phyloP scores from a whole-genome alignment of 345 rosid species.

The Gossypium stocksii region DNA sequence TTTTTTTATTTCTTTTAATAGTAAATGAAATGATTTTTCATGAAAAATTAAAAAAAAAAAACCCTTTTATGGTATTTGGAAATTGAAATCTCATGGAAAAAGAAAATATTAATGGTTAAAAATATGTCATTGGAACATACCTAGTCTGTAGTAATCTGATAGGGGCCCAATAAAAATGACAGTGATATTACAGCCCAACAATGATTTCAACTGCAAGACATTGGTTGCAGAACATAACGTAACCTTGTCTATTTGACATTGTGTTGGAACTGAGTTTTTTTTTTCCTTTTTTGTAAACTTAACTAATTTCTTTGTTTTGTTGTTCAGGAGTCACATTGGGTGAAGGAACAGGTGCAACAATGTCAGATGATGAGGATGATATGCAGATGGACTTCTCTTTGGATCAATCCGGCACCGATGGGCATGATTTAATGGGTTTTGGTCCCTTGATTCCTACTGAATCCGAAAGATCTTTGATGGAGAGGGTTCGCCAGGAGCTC shows the following conservation, averaged over 20 bases:
- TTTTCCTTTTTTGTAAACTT: no score
- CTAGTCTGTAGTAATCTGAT: background rate
- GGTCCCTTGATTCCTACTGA: conserved; percentile 95
- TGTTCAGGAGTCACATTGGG: conserved; percentile 63
- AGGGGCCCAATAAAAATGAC: background rate
- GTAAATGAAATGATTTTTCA: no score
- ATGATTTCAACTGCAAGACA: background rate
- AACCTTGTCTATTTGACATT: no score
- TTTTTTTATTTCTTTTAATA: no score
- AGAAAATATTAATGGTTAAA: no score
- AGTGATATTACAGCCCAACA: background rate
- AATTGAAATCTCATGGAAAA: no score
- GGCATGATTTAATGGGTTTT: conserved; percentile 76
- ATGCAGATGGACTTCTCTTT: conserved; percentile 72
- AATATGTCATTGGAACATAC: no score
- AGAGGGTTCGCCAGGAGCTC: conserved; percentile 93
- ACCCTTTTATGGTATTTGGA: no score
- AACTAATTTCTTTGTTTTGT: background rate
- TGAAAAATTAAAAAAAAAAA: no score
- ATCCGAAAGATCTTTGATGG: conserved; percentile 98
- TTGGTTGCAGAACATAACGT: background rate
- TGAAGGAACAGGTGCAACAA: conserved; percentile 89
- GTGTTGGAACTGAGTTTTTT: no score
- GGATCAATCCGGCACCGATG: conserved; percentile 59
- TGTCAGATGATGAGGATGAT: conserved; percentile 98